Base-by-base conservation (phyloP, 2,329 filamentous ascomycete species). In the Endocalyx cinctus region DNA sequence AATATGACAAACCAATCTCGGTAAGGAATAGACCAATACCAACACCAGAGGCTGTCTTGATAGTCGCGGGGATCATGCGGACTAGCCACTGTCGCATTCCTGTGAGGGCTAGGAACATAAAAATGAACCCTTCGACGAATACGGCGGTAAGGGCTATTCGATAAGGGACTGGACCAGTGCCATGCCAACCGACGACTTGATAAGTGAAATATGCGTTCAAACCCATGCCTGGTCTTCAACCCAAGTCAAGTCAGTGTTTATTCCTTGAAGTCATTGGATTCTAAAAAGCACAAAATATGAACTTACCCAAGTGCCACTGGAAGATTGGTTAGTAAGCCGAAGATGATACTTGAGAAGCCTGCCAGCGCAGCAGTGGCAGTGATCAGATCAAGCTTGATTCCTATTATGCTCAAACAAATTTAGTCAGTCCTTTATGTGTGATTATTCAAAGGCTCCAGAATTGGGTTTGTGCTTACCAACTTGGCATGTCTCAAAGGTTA, bases 341-440 rank as follows among this genome's bases (percentile, higher is more conserved):
- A 90, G 38, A 74, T 67, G 47, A 94, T 80, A 16, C 81, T 84
- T 1, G 83, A 74, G 38, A 92, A 66, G 6, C 85, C 86, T 5
- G 84, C 70, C 32, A 92, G 76, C 8, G 84, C 84, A n/a, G 86
- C 83, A 1, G 87, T 94, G 4, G 84, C 84, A 2, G 87, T 94
- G 37, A 92, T 79, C 13, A 92, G 65, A 56, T 94, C 87, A 19
- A 82, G 76, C 45, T 85, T 82, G 41, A 94, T 59, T 27, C 69
- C 79, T 70, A n/a, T n/a, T n/a, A n/a, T n/a, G n/a, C n/a, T n/a
- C n/a, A n/a, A n/a, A n/a, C n/a, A n/a, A n/a, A n/a, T n/a, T n/a
- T n/a, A n/a, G n/a, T n/a, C n/a, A n/a, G n/a, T n/a, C n/a, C n/a
- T n/a, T n/a, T n/a, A n/a, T n/a, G n/a, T n/a, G n/a, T n/a, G n/a